These are phyloP conservation scores for Vararia minispora DNA, from an alignment of 768 basidiomycete species.

Conservation along the genomic window DNA sequence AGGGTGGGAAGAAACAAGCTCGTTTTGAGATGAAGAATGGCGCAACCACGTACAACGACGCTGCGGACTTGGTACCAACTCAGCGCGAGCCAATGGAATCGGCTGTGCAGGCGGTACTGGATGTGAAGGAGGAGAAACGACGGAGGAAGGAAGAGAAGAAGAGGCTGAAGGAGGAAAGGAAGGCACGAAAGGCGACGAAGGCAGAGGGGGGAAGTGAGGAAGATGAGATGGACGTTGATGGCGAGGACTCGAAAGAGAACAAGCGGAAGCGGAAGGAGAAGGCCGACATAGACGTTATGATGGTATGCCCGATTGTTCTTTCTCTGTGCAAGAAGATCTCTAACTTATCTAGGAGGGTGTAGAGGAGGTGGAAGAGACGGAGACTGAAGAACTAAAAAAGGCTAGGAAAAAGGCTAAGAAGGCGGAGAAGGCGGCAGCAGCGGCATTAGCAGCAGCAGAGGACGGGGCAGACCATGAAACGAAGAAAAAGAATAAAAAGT, in stretches of 20 bases:
- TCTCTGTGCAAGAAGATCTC: not conserved
- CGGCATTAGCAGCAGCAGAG: constrained; percentile 28
- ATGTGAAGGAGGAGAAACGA: constrained; percentile 84
- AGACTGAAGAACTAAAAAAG: no score
- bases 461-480: constrained; percentile 34
- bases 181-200: constrained; percentile 19
- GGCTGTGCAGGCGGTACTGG: constrained; percentile 63
- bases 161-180: constrained; percentile 42
- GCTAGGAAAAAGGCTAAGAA: constrained; percentile 68
- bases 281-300: constrained; percentile 15
- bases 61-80: constrained; percentile 75
- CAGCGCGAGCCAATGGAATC: constrained; percentile 72
- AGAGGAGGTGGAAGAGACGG: constrained; percentile 79
- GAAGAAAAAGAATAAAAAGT: constrained; percentile 47
- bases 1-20: constrained; percentile 54
- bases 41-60: constrained; percentile 74
- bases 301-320: constrained; percentile 5
- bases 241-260: constrained; percentile 23
- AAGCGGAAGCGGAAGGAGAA: constrained; percentile 30
- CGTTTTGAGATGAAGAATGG: constrained; percentile 76
- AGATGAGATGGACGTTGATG: constrained; percentile 35
- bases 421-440: constrained; percentile 59
- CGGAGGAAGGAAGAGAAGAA: constrained; percentile 67
- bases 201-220: constrained; percentile 15
- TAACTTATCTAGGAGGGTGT: constrained; percentile 24